Evolutionary conservation across 192 early-diverging fungal genomes (phyloP).

Genomic region (Geranomyces michiganensis): DNA sequence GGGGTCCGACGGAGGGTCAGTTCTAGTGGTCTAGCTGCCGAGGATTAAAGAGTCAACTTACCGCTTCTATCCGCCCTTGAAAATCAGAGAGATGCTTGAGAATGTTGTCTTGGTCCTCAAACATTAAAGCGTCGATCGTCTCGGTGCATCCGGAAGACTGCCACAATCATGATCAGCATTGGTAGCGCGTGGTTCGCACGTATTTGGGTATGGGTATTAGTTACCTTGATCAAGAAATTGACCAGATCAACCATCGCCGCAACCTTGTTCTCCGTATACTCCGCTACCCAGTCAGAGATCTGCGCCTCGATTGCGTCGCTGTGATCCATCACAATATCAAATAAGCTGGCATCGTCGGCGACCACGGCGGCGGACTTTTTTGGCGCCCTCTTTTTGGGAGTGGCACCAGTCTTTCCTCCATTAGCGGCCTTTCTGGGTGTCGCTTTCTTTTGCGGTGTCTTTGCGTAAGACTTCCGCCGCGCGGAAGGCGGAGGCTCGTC

Average conservation of each 20-base stretch:
- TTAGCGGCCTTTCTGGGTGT: not conserved
- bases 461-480: not conserved
- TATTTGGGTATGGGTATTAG: not conserved
- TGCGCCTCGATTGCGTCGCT: conserved; percentile 58
- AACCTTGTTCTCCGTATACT: conserved; percentile 58
- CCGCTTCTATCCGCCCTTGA: conserved; percentile 61
- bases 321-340: conserved; percentile 33
- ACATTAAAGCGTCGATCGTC: conserved; percentile 8
- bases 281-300: conserved; percentile 71
- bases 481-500: not conserved
- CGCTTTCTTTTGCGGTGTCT: not conserved
- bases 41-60: conserved; percentile 28
- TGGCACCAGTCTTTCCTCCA: not conserved
- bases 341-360: not conserved
- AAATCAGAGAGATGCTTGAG: conserved; percentile 60
- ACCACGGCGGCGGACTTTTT: not conserved
- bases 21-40: not conserved
- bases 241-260: conserved; percentile 69
- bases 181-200: not conserved
- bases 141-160: conserved; percentile 30
- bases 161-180: not conserved
- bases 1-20: not conserved
- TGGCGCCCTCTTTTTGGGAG: conserved; percentile 1
- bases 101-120: conserved; percentile 62
- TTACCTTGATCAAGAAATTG: conserved; percentile 74